A percentile compares a stretch with the other conserved stretches of the same genome.
Evolutionary conservation across 2,329 filamentous ascomycete genomes (phyloP).

Genomic region (Cercospora nicotianae): DNA sequence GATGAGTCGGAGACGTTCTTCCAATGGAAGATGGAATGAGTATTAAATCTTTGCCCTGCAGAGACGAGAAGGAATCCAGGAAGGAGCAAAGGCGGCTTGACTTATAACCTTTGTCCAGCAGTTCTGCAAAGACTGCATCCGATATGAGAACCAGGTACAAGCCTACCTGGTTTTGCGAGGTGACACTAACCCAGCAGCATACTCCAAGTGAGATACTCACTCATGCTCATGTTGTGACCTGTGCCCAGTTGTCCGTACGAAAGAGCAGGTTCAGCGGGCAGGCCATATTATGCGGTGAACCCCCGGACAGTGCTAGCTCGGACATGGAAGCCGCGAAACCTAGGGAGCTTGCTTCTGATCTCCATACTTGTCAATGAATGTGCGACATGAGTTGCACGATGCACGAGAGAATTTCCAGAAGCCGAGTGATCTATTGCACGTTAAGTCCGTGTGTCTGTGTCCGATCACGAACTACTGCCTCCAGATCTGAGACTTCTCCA

Average conservation of each 20-base stretch:
- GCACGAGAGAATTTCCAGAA: neutral
- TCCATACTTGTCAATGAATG: neutral
- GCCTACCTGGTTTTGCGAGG: conserved; percentile 2
- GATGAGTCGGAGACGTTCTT: neutral
- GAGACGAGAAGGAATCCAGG: neutral
- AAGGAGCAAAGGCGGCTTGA: neutral
- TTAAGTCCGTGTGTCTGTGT: neutral
- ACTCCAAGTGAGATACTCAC: neutral
- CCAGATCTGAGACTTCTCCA: neutral
- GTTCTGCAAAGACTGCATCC: neutral
- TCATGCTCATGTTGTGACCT: conserved; percentile 24
- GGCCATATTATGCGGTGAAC: conserved; percentile 14
- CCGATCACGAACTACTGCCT: neutral
- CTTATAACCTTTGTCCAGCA: conserved; percentile 9
- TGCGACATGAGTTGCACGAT: neutral
- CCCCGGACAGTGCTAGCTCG: conserved; percentile 3
- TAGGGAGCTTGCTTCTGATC: neutral
- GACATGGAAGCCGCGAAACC: neutral
- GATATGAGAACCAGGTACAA: conserved; percentile 12
- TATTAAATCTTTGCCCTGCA: neutral
- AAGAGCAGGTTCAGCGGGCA: conserved; percentile 17
- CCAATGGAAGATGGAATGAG: neutral
- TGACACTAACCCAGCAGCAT: conserved; percentile 18
- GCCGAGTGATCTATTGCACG: neutral
- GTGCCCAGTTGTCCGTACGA: conserved; percentile 3